Base-by-base conservation (phyloP, 768 basidiomycete genomes). In the Xanthoconium purpureum region DNA sequence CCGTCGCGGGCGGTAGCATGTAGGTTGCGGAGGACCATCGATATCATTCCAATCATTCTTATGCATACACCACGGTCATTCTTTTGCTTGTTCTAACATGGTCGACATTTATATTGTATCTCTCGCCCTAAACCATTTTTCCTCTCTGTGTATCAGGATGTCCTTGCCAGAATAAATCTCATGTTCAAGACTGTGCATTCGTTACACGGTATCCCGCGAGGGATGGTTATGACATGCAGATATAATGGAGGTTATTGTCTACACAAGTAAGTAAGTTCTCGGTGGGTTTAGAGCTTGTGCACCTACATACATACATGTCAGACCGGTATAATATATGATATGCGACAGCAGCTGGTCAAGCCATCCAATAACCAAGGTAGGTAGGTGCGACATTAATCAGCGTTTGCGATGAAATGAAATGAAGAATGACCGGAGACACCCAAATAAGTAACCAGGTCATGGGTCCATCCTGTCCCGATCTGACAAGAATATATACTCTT, bases 131-230 rank as follows among this genome's bases (percentile, higher is more conserved):
- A 40, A 36, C 36, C n/a, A 15, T 47, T 24, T 24, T 24, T 47
- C 17, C 17, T 64, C 42, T 65, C 43, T 63, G 63, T 66, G 52
- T 18, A 60, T 56, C 54, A 63, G 45, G 47, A 45, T 17, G 30
- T 47, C 48, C 28, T 18, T 50, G 39, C 30, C 47, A 54, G 37
- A 56, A 56, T 39, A 50, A 50, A 24, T 24, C 24, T 24, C 24
- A 24, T 24, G 24, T 24, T 24, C 24, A 24, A 24, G 33, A 5
- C 33, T 12, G 33, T 35, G 33, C 33, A 24, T 24, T 24, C 24
- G 4, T 4, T 24, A 24, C 24, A 24, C 24, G 24, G 24, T 24
- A 24, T 24, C 24, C 24, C 24, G 24, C 24, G 24, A 4, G 24
- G 24, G 24, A 24, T 24, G 24, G 24, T 24, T 24, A 24, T 24